Base-by-base conservation (phyloP, 371 early-diverging fungal genomes). In the Circinella umbellata region DNA sequence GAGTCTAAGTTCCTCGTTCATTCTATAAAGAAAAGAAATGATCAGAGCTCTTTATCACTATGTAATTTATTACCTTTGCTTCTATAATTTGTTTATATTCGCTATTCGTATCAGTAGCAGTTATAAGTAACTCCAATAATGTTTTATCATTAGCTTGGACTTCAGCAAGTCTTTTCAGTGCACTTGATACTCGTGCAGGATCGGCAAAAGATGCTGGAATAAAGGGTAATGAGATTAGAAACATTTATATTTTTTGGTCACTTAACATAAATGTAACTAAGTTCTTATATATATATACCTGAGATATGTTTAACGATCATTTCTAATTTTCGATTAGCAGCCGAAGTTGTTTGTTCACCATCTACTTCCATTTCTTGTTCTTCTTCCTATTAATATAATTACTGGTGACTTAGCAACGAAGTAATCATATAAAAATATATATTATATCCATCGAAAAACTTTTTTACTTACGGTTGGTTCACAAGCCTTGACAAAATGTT, bases 121-220 rank as follows among this genome's bases (percentile, higher is more conserved):
- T 72, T 35, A 68, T 66, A 6, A 82, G 59, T 1, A 75, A 37
- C 10, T 77, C 76, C 4, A 76, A 11, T 35, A 76, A 65, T 13
- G 66, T 66, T 5, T 71, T 61, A 46, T 70, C 71, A 42, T 77
- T 69, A 53, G 67, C 48, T 9, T 47, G 65, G 4, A 48, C 48
- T 46, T 74, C 67, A 15, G 66, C 54, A 62, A 80, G 71, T 13
- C 76, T 61, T 14, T 76, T 65, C 14, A 83, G 47, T 4, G 76
- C 73, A 17, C 71, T 79, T 18, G 69, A 64, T 17, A 76, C 72
- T 67, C 76, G 73, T n/a, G 79, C 67, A 34, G 68, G 76, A 35
- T 96, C 94, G 0, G 92, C 87, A 54, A 95, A 88, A 49, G 77
- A 76, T 7, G 60, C 78, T 79, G 46, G n/a, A 67, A 71, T 27